phyloP scores from a whole-genome alignment of 2,329 filamentous ascomycete species.

The Apiospora phragmitis region DNA sequence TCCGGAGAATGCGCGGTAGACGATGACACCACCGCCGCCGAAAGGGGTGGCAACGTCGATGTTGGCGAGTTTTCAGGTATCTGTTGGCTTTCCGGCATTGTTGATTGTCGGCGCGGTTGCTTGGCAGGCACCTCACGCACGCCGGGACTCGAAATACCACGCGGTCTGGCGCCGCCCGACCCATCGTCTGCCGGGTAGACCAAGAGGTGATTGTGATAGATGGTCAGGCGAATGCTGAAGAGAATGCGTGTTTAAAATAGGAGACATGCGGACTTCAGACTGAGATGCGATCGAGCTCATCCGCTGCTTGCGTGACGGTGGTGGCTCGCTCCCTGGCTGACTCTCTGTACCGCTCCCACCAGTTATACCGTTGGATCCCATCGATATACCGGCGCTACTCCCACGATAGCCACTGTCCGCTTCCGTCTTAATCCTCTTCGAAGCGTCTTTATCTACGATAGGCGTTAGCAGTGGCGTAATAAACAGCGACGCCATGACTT shows the following conservation, averaged over 20 bases:
- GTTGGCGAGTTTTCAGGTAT: not conserved
- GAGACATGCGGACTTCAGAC: slow-evolving; percentile 46
- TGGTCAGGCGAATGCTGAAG: slow-evolving; percentile 40
- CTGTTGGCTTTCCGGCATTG: slow-evolving; percentile 21
- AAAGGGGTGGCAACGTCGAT: not conserved
- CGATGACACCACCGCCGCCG: slow-evolving; percentile 15
- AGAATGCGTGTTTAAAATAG: slow-evolving; percentile 22
- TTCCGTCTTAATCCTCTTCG: slow-evolving; percentile 52
- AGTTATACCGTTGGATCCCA: slow-evolving; percentile 37
- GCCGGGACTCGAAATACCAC: slow-evolving; percentile 30
- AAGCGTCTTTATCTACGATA: slow-evolving; percentile 45
- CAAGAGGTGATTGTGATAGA: slow-evolving; percentile 42
- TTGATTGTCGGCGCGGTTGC: slow-evolving; percentile 20
- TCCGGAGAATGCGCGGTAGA: slow-evolving; percentile 28
- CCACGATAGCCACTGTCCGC: slow-evolving; percentile 34
- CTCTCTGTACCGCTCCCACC: slow-evolving; percentile 49
- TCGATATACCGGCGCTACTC: slow-evolving; percentile 43
- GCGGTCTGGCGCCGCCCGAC: slow-evolving; percentile 17
- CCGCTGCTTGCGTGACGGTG: slow-evolving; percentile 46
- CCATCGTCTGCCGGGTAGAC: slow-evolving; percentile 37
- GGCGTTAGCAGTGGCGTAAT: slow-evolving; percentile 2
- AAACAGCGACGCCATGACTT: not conserved
- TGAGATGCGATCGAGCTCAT: slow-evolving; percentile 49
- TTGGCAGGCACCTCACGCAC: slow-evolving; percentile 27
- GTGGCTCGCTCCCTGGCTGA: slow-evolving; percentile 48